Percentiles rank a stretch among this genome's conserved stretches.
These are phyloP conservation scores for Chaetoceros muelleri DNA, from an alignment of 108 stramenopile species.

Conservation along the genomic window DNA sequence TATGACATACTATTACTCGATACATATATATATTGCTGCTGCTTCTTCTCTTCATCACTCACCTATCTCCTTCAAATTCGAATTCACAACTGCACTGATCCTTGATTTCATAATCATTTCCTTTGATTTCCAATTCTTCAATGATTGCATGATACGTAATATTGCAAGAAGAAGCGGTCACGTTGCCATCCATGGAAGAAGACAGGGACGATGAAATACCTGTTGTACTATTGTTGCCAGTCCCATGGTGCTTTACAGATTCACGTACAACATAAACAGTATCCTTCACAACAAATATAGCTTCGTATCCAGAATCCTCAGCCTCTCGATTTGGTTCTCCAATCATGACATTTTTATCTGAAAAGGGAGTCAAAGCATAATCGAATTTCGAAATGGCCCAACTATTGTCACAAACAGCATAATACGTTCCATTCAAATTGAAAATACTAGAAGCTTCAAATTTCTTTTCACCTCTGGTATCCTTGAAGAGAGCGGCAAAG, in stretches of 20 bases:
- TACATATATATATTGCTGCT: too few species aligned
- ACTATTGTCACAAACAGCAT: conserved; percentile 37
- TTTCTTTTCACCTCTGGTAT: conserved; percentile 41
- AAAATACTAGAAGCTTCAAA: conserved; percentile 31
- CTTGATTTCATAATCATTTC: conserved; percentile 26
- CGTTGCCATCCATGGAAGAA: too few species aligned
- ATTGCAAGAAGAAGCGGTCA: too few species aligned
- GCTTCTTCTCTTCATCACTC: too few species aligned
- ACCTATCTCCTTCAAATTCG: conserved; percentile 39
- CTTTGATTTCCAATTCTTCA: conserved; percentile 22
- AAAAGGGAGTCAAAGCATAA: conserved; percentile 22
- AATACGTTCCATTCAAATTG: conserved; percentile 10
- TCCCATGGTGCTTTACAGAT: conserved; percentile 33
- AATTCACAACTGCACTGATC: conserved; percentile 34
- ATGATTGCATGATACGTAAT: conserved; percentile 37
- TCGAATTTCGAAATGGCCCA: conserved; percentile 44
- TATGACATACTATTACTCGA: not conserved
- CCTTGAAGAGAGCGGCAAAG: conserved; percentile 32
- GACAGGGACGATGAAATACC: not conserved
- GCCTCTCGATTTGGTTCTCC: conserved; percentile 36
- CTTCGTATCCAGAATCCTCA: conserved; percentile 61
- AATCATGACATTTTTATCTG: conserved; percentile 34
- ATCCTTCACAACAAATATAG: conserved; percentile 37
- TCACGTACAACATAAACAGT: conserved; percentile 57
- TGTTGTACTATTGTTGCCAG: conserved; percentile 1